These are phyloP conservation scores for Drosera spatulata DNA, from an alignment of 179 eudicot species.

Conservation along the genomic window DNA sequence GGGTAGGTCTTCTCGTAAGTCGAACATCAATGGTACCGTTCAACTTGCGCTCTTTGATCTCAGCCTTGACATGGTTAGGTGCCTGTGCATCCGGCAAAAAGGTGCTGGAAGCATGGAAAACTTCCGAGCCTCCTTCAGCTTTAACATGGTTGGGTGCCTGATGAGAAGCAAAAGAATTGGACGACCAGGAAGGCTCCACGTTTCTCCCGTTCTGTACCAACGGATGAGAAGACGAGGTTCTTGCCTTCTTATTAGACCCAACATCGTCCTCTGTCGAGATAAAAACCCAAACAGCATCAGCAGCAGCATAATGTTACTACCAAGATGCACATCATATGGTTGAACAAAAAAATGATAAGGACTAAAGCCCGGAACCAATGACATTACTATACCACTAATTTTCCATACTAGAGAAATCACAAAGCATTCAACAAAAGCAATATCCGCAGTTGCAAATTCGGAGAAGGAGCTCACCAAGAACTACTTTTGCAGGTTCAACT, in stretches of 20 bases:
- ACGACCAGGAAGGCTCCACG: conserved; percentile 37
- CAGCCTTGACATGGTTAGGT: too few species aligned
- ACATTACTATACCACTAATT: conserved; percentile 8
- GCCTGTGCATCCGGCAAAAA: too few species aligned
- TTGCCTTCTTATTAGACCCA: conserved; percentile 56
- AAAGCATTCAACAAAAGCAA: conserved; percentile 6
- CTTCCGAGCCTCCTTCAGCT: conserved; percentile 10
- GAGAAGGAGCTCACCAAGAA: conserved; percentile 62
- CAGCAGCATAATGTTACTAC: conserved; percentile 16
- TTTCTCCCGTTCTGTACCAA: conserved; percentile 52
- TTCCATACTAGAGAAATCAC: neutral
- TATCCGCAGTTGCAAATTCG: conserved; percentile 15
- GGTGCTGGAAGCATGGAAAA: neutral
- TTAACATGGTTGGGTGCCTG: conserved; percentile 21
- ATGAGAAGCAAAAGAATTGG: conserved; percentile 13
- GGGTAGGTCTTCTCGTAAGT: neutral
- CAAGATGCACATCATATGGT: conserved; percentile 10
- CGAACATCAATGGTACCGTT: conserved; percentile 29
- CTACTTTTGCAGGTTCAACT: conserved; percentile 38
- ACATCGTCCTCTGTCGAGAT: conserved; percentile 49
- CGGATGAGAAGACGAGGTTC: conserved; percentile 39
- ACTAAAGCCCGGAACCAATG: neutral
- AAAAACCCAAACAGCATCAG: conserved; percentile 31
- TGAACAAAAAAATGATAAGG: conserved; percentile 9
- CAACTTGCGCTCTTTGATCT: conserved; percentile 20